Evolutionary conservation across 2,329 filamentous ascomycete species (phyloP).

Genomic region (Fusarium annulatum): DNA sequence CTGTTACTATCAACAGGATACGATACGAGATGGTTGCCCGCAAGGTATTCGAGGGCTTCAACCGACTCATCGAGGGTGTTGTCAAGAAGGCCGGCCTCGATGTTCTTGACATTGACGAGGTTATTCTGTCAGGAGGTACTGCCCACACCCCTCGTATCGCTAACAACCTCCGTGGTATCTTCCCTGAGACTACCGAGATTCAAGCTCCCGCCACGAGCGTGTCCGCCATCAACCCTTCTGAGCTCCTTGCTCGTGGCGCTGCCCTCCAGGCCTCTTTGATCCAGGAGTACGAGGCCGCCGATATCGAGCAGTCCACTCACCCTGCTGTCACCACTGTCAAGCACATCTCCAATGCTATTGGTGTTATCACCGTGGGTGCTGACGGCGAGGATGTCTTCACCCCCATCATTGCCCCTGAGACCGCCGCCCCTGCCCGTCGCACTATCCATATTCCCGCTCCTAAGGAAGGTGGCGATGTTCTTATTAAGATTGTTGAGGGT

Average conservation of each 20-base stretch:
- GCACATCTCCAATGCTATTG: constrained; percentile 89
- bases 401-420: constrained; percentile 85
- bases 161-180: constrained; percentile 79
- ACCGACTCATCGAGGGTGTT: constrained; percentile 82
- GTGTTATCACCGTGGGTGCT: constrained; percentile 75
- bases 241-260: constrained; percentile 88
- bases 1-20: constrained; percentile 89
- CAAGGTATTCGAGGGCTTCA: constrained; percentile 90
- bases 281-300: constrained; percentile 91
- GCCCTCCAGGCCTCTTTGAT: constrained; percentile 96
- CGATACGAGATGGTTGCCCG: constrained; percentile 90
- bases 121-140: constrained; percentile 91
- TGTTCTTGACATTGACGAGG: constrained; percentile 91
- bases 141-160: constrained; percentile 96
- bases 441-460: constrained; percentile 82
- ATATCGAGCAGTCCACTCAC: constrained; percentile 96
- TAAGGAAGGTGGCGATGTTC: constrained; percentile 85
- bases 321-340: constrained; percentile 93
- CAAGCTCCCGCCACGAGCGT: constrained; percentile 84
- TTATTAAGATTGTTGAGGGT: constrained; percentile 90
- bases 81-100: constrained; percentile 94
- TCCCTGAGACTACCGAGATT: constrained; percentile 82
- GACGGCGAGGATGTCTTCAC: constrained; percentile 78
- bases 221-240: constrained; percentile 90
- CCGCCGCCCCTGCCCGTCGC: constrained; percentile 87